These are phyloP conservation scores for Chytriomyces sp. DNA, from an alignment of 192 early-diverging fungal genomes.

Conservation along the genomic window DNA sequence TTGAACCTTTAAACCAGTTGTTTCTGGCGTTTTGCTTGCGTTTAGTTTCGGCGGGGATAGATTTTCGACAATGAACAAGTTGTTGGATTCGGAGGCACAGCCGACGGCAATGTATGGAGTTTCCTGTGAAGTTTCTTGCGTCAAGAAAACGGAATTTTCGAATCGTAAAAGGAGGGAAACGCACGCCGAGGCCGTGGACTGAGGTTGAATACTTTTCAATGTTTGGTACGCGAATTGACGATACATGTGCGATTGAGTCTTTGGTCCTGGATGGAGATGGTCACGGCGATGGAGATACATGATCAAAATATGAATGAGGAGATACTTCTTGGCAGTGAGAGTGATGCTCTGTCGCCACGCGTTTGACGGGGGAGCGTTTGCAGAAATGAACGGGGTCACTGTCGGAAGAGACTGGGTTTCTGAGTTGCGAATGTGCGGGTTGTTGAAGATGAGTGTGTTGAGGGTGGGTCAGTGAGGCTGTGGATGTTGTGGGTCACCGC, in stretches of 20 bases:
- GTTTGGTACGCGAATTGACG: slow-evolving; percentile 21
- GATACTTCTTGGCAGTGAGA: slow-evolving; percentile 11
- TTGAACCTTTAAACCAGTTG: slow-evolving; percentile 4
- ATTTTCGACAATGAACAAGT: slow-evolving; percentile 52
- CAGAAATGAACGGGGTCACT: too few relatives aligned
- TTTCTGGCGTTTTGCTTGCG: slow-evolving; percentile 9
- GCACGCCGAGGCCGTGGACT: slow-evolving; percentile 22
- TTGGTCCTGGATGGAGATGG: slow-evolving; percentile 12
- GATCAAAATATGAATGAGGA: not conserved
- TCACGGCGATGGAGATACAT: not conserved
- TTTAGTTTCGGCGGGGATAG: not conserved
- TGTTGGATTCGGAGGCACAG: slow-evolving; percentile 45
- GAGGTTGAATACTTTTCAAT: slow-evolving; percentile 35
- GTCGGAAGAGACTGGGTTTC: too few relatives aligned
- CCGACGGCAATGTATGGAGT: slow-evolving; percentile 48
- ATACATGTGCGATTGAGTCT: not conserved
- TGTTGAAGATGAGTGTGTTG: too few relatives aligned
- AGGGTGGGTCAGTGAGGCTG: too few relatives aligned
- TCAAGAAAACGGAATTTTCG: not conserved
- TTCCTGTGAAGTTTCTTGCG: slow-evolving; percentile 28
- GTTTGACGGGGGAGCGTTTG: slow-evolving; percentile 21
- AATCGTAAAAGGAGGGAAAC: not conserved
- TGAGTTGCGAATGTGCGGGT: too few relatives aligned
- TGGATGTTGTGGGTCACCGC: too few relatives aligned
- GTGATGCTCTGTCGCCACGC: slow-evolving; percentile 24